Base-by-base conservation (phyloP, 176 grass and related monocot genomes). In the Rhynchospora breviuscula region DNA sequence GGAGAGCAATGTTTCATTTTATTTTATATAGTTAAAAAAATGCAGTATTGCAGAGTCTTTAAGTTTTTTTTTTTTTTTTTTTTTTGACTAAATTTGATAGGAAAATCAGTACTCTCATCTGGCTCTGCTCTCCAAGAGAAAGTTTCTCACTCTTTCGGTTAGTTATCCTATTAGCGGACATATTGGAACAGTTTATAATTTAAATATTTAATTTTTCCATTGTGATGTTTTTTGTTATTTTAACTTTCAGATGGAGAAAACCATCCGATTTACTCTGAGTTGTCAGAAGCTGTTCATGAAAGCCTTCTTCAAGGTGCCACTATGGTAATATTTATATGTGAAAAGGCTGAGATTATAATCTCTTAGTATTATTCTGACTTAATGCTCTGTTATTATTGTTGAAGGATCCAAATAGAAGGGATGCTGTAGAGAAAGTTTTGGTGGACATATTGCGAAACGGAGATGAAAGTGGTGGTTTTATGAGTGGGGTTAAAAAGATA, bases 361-460 rank as follows among this genome's bases (percentile, higher is more conserved):
- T 31, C 7, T 2, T 56, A 5, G n/a, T 12, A 63, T 49, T 4
- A 7, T 71, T 67, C 21, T 21, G 48, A 29, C 13, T 47, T 25
- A 43, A 63, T 79, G 8, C 52, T 31, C 21, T 15, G 14, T 65
- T 82, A 18, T 49, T 26, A 31, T 81, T 67, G 23, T 82, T 82
- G 80, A 65, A 88, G 87, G 73, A 23, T 70, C 6, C 65, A 45
- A 81, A 11, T 77, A 58, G 43, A 58, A 59, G 25, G 64, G 82
- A 85, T 62, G 45, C 18, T 31, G 49, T 85, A 11, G 84, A 63
- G 46, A 88, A 62, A 53, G 64, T 89, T 51, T 14, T 89, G 44
- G 81, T 72, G 3, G 76, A 85, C 69, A 85, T 89, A 63, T 71
- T 89, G 78, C 71, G 56, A n/a, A 89, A 89, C 15, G 76, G 87